Conservation (phyloP, 179 eudicot genomes). For the Spergularia azorica region DNA sequence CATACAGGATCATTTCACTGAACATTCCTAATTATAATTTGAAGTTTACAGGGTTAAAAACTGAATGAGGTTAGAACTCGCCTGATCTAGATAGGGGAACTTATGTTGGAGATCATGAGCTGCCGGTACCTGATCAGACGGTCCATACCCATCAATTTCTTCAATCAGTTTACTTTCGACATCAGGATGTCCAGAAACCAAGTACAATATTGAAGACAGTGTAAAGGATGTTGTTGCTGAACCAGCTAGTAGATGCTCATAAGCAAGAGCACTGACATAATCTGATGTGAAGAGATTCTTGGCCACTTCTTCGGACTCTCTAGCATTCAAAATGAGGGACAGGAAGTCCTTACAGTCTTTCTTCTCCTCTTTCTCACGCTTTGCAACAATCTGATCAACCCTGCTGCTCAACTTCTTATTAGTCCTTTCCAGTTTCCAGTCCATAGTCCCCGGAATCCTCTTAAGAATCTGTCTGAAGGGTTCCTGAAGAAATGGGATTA, state of each 20-base stretch:
- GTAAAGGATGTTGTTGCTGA: constrained; percentile 93
- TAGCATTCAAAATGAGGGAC: constrained; percentile 74
- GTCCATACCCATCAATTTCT: constrained; percentile 82
- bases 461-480: constrained; percentile 75
- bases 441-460: constrained; percentile 78
- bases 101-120: constrained; percentile 76
- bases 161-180: constrained; percentile 76
- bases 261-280: constrained; percentile 79
- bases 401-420: constrained; percentile 50
- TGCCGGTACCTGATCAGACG: constrained; percentile 52
- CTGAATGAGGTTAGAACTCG: constrained; percentile 17
- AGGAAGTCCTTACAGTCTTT: constrained; percentile 66
- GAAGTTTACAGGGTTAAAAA: too few relatives aligned
- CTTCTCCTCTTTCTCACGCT: constrained; percentile 45
- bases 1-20: too few relatives aligned
- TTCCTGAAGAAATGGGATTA: constrained; percentile 75
- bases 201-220: constrained; percentile 62
- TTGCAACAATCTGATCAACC: constrained; percentile 61
- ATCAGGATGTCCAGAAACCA: constrained; percentile 73
- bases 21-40: too few relatives aligned
- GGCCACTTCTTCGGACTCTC: constrained; percentile 51
- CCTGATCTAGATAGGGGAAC: constrained; percentile 93
- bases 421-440: constrained; percentile 64
- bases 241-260: constrained; percentile 85
- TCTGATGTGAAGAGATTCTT: constrained; percentile 64